phyloP scores from a whole-genome alignment of 2,329 filamentous ascomycete genomes.

The Neopestalotiopsis clavispora region DNA sequence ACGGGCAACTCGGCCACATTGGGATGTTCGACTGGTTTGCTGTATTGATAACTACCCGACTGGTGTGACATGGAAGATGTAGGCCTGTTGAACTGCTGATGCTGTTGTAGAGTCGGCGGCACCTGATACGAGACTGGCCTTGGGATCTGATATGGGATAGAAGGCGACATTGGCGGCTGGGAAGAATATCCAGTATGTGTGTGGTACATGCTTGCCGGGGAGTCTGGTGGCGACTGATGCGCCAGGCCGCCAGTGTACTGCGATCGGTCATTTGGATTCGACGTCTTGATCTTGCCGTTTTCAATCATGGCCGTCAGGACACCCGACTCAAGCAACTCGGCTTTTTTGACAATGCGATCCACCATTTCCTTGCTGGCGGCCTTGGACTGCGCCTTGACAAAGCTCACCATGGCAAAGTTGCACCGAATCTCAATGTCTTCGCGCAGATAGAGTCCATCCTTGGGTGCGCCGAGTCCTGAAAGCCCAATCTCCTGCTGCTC shows the following conservation, averaged over 20 bases:
- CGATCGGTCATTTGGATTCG: constrained; percentile 49
- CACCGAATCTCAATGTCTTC: constrained; percentile 75
- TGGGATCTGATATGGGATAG: constrained; percentile 45
- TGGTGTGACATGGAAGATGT: constrained; percentile 36
- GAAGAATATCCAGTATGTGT: neutral
- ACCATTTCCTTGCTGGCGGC: constrained; percentile 72
- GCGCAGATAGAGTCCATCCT: constrained; percentile 69
- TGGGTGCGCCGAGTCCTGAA: constrained; percentile 61
- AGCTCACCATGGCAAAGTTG: constrained; percentile 67
- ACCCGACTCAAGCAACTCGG: constrained; percentile 70
- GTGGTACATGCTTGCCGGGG: constrained; percentile 28
- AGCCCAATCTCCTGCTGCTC: constrained; percentile 67
- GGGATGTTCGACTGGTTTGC: constrained; percentile 27
- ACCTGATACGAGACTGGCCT: constrained; percentile 38
- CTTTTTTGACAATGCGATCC: constrained; percentile 71
- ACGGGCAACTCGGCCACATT: constrained; percentile 47
- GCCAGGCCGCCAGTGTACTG: constrained; percentile 27
- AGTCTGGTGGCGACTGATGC: constrained; percentile 32
- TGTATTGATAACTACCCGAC: constrained; percentile 23
- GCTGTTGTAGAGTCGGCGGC: constrained; percentile 22
- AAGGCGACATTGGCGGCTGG: constrained; percentile 36
- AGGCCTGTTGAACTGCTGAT: constrained; percentile 36
- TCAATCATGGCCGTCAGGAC: constrained; percentile 71
- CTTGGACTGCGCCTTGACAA: constrained; percentile 71
- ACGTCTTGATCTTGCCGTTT: constrained; percentile 65